Percentiles rank a stretch among this genome's conserved stretches.
Evolutionary conservation across 768 basidiomycete species (phyloP).

Genomic region (Pulveroboletus sp.): DNA sequence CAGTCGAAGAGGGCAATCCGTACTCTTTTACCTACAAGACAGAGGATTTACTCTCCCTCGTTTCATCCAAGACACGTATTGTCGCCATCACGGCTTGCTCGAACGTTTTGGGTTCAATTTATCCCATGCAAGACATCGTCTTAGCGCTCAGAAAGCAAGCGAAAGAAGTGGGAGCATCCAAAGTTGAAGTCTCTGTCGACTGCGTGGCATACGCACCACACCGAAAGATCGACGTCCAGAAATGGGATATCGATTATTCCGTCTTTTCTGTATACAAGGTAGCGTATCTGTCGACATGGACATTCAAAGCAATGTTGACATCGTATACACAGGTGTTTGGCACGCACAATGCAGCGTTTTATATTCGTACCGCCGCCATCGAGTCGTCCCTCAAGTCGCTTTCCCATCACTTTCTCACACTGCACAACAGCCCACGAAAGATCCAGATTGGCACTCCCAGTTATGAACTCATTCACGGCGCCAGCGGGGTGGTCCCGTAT

Average conservation of each 20-base stretch:
- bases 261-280: conserved; percentile 78
- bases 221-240: conserved; percentile 61
- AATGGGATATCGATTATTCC: conserved; percentile 74
- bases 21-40: conserved; percentile 56
- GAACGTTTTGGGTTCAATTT: conserved; percentile 66
- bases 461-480: conserved; percentile 63
- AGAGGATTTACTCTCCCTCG: conserved; percentile 55
- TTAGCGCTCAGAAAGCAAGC: conserved; percentile 48
- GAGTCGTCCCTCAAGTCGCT: conserved; percentile 50
- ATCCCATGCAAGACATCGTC: conserved; percentile 56
- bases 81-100: conserved; percentile 73
- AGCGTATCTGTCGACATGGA: background rate
- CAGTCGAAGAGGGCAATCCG: conserved; percentile 51
- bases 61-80: conserved; percentile 62
- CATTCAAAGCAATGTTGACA: background rate
- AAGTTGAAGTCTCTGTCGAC: conserved; percentile 67
- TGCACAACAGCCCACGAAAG: conserved; percentile 47
- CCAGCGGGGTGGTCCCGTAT: conserved; percentile 58
- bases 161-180: conserved; percentile 45
- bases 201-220: conserved; percentile 81
- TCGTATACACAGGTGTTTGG: conserved; percentile 56
- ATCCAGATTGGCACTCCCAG: conserved; percentile 72
- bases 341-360: conserved; percentile 64
- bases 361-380: conserved; percentile 50
- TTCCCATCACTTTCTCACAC: conserved; percentile 65